A percentile compares a stretch with the other conserved stretches of the same genome.
These are phyloP conservation scores for Neovahlkampfia damariscottae DNA, from an alignment of 78 protist species.

Conservation along the genomic window DNA sequence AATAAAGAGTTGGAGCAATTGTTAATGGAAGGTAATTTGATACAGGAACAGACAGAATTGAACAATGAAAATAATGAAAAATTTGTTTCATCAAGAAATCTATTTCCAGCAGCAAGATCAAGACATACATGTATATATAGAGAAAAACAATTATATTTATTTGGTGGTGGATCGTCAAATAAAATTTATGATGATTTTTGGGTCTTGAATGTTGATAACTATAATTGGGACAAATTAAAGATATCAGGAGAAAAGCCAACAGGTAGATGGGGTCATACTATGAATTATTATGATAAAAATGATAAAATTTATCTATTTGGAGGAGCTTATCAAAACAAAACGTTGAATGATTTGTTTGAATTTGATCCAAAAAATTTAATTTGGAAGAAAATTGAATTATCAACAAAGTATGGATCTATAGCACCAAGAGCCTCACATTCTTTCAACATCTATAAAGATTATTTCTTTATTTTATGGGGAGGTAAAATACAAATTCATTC, in stretches of 20 bases:
- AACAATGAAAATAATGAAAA: too few species aligned
- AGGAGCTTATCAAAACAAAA: background rate
- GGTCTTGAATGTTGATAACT: background rate
- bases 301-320: background rate
- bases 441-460: background rate
- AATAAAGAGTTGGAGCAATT: too few species aligned
- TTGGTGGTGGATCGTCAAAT: background rate
- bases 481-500: too few species aligned
- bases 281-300: background rate
- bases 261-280: background rate
- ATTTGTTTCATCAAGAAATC: too few species aligned
- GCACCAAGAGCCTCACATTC: background rate
- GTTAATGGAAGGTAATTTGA: too few species aligned
- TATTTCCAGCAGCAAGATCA: too few species aligned
- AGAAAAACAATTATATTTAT: background rate
- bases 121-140: background rate
- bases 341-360: background rate
- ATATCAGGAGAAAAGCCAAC: too few species aligned
- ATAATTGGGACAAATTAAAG: background rate
- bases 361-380: background rate
- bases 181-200: background rate
- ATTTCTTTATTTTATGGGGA: background rate
- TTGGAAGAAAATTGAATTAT: background rate
- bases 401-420: background rate
- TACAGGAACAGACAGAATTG: too few species aligned